A percentile compares a stretch with the other conserved stretches of the same genome.
Evolutionary conservation across 129 eudicot genomes (phyloP).

Genomic region (Arctium lappa): DNA sequence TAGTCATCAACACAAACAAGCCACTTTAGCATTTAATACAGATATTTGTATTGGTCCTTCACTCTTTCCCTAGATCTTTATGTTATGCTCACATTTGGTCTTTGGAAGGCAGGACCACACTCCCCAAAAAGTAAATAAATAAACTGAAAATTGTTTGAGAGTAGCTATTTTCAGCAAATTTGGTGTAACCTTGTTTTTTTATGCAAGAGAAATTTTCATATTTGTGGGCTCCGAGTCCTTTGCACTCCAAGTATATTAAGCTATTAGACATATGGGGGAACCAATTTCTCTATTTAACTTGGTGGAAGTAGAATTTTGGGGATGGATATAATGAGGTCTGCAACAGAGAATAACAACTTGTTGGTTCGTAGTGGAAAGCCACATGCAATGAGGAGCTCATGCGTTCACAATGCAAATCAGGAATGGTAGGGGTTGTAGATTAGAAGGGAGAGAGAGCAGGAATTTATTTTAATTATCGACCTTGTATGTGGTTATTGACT

Average conservation of each 20-base stretch:
- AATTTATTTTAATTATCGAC: not conserved
- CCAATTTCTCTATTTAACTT: not conserved
- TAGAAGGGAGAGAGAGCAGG: not conserved
- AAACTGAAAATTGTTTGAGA: not conserved
- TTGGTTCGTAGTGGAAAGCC: not conserved
- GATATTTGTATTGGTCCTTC: not conserved
- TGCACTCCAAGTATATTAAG: not conserved
- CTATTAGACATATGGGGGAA: not conserved
- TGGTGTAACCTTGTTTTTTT: not conserved
- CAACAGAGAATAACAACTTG: not conserved
- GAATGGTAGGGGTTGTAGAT: not conserved
- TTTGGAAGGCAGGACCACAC: not conserved
- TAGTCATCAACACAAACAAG: not conserved
- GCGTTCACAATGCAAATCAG: not conserved
- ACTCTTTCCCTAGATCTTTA: not conserved
- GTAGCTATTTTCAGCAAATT: constrained; percentile 3
- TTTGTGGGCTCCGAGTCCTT: not conserved
- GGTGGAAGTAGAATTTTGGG: not conserved
- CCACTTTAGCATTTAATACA: not conserved
- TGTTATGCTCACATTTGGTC: not conserved
- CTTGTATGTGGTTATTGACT: not conserved
- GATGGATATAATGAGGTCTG: not conserved
- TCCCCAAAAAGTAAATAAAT: not conserved
- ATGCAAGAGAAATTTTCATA: not conserved
- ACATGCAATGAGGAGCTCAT: not conserved